phyloP scores from a whole-genome alignment of 2,329 filamentous ascomycete species.

The Cordyceps cateniannulata region DNA sequence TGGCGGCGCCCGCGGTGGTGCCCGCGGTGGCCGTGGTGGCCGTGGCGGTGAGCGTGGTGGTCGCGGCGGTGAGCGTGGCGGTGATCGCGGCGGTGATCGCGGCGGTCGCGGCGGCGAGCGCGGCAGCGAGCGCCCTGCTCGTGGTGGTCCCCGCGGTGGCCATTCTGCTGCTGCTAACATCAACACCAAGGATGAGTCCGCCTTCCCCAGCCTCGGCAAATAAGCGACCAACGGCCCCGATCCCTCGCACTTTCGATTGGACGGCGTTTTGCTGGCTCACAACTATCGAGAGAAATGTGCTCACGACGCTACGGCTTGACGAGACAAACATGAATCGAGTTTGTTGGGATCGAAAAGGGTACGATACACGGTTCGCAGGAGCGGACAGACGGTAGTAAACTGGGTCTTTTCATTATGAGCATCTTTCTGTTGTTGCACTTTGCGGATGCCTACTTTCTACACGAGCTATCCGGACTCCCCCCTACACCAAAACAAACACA shows the following conservation, averaged over 20 bases:
- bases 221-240: constrained; percentile 26
- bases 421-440: not conserved
- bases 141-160: constrained; percentile 30
- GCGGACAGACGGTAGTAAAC: not conserved
- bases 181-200: constrained; percentile 51
- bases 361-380: not conserved
- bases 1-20: constrained; percentile 47
- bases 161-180: constrained; percentile 41
- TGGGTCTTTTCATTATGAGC: not conserved
- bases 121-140: constrained; percentile 26
- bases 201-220: constrained; percentile 55
- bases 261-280: not conserved
- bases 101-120: constrained; percentile 33
- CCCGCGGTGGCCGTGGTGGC: constrained; percentile 47
- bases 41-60: constrained; percentile 40
- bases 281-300: not conserved
- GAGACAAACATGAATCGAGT: not conserved
- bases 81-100: constrained; percentile 35
- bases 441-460: not conserved
- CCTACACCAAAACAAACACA: not conserved
- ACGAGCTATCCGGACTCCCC: not conserved
- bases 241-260: constrained; percentile 6
- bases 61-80: constrained; percentile 26
- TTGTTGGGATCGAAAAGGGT: constrained; percentile 7
- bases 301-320: not conserved